A percentile compares a stretch with the other conserved stretches of the same genome.
phyloP scores from a whole-genome alignment of 805 yeast species.

The Spencermartinsiella europaea region DNA sequence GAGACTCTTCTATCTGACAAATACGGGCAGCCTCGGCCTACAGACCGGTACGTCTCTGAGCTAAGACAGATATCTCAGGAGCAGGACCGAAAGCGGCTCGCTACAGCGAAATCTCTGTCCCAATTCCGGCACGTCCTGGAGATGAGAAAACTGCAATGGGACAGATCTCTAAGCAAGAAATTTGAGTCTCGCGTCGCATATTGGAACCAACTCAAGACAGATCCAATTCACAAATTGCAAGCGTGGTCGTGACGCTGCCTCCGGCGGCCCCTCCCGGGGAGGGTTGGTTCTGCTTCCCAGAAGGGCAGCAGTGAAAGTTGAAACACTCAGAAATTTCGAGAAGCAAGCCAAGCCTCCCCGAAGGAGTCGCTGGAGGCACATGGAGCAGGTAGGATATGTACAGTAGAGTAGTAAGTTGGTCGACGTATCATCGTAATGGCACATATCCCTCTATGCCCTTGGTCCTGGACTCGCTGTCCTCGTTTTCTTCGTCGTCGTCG shows the following conservation, averaged over 20 bases:
- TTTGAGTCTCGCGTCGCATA: not conserved
- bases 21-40: not conserved
- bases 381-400: too few species aligned
- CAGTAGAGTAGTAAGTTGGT: too few species aligned
- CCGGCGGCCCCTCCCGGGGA: too few species aligned
- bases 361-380: too few species aligned
- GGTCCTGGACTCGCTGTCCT: too few species aligned
- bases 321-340: too few species aligned
- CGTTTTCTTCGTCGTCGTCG: not conserved
- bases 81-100: not conserved
- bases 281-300: too few species aligned
- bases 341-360: too few species aligned
- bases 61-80: not conserved
- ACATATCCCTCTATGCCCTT: slow-evolving; percentile 10
- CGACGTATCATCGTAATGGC: not conserved
- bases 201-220: not conserved
- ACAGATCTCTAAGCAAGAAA: not conserved
- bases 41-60: not conserved
- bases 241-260: too few species aligned
- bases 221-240: not conserved
- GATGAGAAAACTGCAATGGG: not conserved
- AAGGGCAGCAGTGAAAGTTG: too few species aligned
- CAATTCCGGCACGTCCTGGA: not conserved
- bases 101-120: not conserved
- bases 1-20: not conserved